Evolutionary conservation across 768 basidiomycete genomes (phyloP).

Genomic region (Piloderma croceum): DNA sequence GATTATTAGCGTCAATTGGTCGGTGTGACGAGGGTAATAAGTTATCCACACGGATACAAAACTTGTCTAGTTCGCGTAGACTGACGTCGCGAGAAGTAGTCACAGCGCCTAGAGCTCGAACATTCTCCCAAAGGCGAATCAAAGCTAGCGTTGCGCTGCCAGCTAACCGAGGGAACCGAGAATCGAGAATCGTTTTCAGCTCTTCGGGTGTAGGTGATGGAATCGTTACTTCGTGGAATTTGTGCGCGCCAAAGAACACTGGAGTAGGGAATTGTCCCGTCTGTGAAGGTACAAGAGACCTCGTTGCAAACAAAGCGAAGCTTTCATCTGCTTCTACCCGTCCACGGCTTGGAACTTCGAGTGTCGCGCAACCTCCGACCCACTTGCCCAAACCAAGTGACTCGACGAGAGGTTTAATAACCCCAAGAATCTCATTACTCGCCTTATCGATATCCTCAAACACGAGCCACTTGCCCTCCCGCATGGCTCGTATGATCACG

Average conservation of each 20-base stretch:
- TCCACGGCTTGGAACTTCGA: constrained; percentile 73
- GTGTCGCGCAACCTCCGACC: constrained; percentile 64
- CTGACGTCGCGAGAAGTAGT: constrained; percentile 56
- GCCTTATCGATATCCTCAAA: constrained; percentile 91
- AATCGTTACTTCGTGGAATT: constrained; percentile 69
- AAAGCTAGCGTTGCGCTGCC: constrained; percentile 43
- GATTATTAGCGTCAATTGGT: constrained; percentile 30
- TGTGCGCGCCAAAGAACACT: constrained; percentile 80
- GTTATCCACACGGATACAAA: constrained; percentile 66
- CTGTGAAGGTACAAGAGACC: constrained; percentile 53
- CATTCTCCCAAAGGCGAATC: constrained; percentile 63
- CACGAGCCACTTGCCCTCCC: constrained; percentile 88
- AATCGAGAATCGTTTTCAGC: constrained; percentile 60
- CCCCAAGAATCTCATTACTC: constrained; percentile 82
- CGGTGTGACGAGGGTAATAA: constrained; percentile 48
- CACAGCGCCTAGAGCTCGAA: constrained; percentile 46
- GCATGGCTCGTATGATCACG: constrained; percentile 82
- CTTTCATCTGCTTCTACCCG: constrained; percentile 67
- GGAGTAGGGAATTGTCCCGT: constrained; percentile 48
- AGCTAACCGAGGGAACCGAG: constrained; percentile 60
- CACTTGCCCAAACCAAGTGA: constrained; percentile 62
- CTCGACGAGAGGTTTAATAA: constrained; percentile 80
- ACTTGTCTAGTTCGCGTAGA: constrained; percentile 76
- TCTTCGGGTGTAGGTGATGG: constrained; percentile 60
- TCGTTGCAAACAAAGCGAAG: constrained; percentile 87